These are phyloP conservation scores for Clitoria ternatea DNA, from an alignment of 306 rosid genomes.

Conservation along the genomic window DNA sequence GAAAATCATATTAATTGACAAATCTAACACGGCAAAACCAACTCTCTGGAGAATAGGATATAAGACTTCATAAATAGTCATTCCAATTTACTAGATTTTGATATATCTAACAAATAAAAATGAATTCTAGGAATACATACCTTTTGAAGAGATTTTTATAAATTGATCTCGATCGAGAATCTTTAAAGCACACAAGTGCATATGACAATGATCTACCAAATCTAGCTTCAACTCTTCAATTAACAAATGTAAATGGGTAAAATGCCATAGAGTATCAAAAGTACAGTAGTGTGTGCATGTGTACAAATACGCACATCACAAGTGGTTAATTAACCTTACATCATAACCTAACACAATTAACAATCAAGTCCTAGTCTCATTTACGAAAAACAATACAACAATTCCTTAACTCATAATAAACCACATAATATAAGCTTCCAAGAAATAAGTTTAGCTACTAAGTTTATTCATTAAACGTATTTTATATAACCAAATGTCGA, in stretches of 20 bases:
- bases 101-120: neutral
- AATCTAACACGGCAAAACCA: neutral
- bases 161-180: neutral
- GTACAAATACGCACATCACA: too few relatives aligned
- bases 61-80: neutral
- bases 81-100: neutral
- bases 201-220: neutral
- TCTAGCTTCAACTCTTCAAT: slow-evolving; percentile 6
- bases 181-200: neutral
- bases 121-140: neutral
- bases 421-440: neutral
- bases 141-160: neutral
- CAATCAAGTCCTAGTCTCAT: neutral
- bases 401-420: neutral
- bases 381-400: neutral
- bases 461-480: neutral
- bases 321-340: neutral
- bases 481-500: neutral
- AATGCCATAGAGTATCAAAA: neutral
- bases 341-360: neutral
- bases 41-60: neutral
- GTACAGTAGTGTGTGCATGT: too few relatives aligned
- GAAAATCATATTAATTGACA: neutral
- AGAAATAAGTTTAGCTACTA: neutral
- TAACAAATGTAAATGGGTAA: neutral